Evolutionary conservation across 805 yeast genomes (phyloP).

Genomic region (Wickerhamomyces queroliae): DNA sequence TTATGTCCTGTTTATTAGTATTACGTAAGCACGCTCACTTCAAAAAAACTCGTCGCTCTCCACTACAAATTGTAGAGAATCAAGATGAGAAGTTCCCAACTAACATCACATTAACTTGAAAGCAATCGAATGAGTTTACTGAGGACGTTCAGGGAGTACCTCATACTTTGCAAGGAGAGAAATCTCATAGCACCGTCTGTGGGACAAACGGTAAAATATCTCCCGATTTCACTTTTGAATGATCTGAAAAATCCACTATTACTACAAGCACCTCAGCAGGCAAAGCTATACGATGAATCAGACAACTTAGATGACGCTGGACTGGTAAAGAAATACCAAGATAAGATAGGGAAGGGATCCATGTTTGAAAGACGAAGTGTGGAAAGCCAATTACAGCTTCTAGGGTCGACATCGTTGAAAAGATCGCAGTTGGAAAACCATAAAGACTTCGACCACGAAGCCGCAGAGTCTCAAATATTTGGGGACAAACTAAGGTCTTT

Average conservation of each 20-base stretch:
- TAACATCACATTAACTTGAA: constrained; percentile 6
- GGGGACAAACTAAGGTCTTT: background rate
- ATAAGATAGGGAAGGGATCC: background rate
- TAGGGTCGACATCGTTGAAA: background rate
- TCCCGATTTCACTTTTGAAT: background rate
- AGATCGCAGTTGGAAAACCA: background rate
- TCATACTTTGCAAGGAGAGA: constrained; percentile 8
- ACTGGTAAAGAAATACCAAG: background rate
- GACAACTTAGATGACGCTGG: background rate
- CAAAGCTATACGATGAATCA: background rate
- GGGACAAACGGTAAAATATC: background rate
- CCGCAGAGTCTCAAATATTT: background rate
- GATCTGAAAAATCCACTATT: background rate
- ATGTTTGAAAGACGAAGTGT: background rate
- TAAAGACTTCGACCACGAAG: background rate
- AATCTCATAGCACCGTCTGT: background rate
- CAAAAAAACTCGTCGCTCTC: too few species aligned
- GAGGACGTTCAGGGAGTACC: constrained; percentile 12
- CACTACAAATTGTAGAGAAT: too few species aligned
- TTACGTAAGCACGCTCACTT: too few species aligned
- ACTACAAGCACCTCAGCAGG: background rate
- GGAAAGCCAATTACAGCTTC: background rate
- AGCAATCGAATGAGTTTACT: constrained; percentile 10
- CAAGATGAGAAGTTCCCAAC: constrained; percentile 4
- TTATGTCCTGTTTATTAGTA: too few species aligned